These are phyloP conservation scores for Chlamydomonas eustigma DNA, from an alignment of 139 green algal genomes.

Conservation along the genomic window DNA sequence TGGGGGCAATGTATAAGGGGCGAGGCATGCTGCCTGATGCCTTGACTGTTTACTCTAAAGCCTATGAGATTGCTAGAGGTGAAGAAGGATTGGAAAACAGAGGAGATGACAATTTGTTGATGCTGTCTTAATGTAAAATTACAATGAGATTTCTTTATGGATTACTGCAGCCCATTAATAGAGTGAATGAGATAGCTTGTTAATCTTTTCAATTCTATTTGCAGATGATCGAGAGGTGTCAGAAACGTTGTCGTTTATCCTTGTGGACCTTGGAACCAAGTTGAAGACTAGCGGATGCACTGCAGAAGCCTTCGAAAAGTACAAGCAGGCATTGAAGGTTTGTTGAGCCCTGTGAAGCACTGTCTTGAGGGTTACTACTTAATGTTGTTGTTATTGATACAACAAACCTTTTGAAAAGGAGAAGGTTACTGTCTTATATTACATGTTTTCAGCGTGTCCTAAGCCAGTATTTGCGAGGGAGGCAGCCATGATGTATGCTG, in stretches of 20 bases:
- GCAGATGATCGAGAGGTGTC: conserved; percentile 7
- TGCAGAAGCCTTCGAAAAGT: conserved; percentile 5
- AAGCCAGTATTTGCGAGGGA: no score
- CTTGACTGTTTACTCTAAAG: conserved; percentile 29
- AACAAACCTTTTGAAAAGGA: no score
- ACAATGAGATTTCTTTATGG: not conserved
- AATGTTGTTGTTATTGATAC: no score
- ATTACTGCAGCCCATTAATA: no score
- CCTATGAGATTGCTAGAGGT: conserved; percentile 18
- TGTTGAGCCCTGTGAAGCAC: conserved; percentile 83
- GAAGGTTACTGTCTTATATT: conserved; percentile 25
- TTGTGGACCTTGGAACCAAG: conserved; percentile 6
- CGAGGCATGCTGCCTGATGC: conserved; percentile 58
- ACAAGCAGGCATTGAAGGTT: conserved; percentile 28
- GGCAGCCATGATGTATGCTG: no score
- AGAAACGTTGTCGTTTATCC: conserved; percentile 11
- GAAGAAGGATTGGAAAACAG: conserved; percentile 5
- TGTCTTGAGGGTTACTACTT: conserved; percentile 45
- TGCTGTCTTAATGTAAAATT: not conserved
- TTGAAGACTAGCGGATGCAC: not conserved
- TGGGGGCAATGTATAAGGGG: conserved; percentile 61
- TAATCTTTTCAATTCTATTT: not conserved
- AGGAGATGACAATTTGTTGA: not conserved
- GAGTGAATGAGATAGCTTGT: no score
- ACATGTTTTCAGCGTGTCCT: conserved; percentile 57